These are phyloP conservation scores for Xerocomus spinulosus DNA, from an alignment of 768 basidiomycete genomes.

Conservation along the genomic window DNA sequence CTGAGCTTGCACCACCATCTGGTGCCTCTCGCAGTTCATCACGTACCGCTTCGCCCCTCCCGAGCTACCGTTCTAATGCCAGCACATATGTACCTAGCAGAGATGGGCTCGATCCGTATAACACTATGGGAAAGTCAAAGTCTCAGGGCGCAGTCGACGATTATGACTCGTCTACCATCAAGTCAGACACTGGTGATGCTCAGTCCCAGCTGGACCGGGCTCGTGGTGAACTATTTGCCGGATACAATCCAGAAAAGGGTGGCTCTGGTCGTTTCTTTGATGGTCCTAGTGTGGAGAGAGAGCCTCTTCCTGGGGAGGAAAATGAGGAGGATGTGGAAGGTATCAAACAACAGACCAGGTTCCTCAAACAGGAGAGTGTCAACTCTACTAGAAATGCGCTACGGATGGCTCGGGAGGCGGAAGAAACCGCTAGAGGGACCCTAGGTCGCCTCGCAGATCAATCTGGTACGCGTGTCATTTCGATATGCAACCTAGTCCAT, in stretches of 20 bases:
- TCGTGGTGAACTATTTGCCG: conserved; percentile 71
- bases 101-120: conserved; percentile 56
- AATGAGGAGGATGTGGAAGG: conserved; percentile 88
- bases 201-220: conserved; percentile 56
- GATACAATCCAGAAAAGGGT: conserved; percentile 57
- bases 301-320: conserved; percentile 61
- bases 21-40: conserved; percentile 27
- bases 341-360: conserved; percentile 89
- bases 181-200: conserved; percentile 14
- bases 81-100: conserved; percentile 66
- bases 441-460: conserved; percentile 82
- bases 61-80: conserved; percentile 47
- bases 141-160: conserved; percentile 26
- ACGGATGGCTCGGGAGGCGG: conserved; percentile 89
- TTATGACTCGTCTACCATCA: conserved; percentile 12
- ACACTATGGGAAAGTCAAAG: conserved; percentile 25
- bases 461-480: conserved; percentile 59
- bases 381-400: conserved; percentile 89
- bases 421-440: conserved; percentile 90
- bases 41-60: conserved; percentile 36
- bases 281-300: conserved; percentile 44
- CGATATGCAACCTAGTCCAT: not conserved
- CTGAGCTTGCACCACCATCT: conserved; percentile 27
- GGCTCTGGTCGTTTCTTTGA: conserved; percentile 69
- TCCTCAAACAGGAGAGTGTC: conserved; percentile 88